Base-by-base conservation (phyloP, 2,329 filamentous ascomycete genomes). In the Byssothecium circinans region DNA sequence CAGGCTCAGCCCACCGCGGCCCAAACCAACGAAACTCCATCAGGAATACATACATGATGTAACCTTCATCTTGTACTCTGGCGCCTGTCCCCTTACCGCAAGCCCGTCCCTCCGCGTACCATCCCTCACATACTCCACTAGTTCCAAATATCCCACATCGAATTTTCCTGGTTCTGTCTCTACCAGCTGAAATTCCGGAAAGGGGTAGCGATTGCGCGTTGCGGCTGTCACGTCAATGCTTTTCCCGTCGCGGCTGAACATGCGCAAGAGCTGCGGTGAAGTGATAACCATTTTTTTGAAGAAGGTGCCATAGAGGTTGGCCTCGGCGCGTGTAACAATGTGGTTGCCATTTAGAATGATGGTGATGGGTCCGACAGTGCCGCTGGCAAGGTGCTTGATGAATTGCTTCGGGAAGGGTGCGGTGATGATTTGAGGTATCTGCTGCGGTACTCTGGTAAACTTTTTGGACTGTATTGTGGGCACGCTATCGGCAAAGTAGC, bases 261-360 rank as follows among this genome's bases (percentile, higher is more conserved):
- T 52, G 2, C 27, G 30, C 5, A 54, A 23, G 6, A 54, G 45
- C 15, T 37, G 14, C 15, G 52, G 43, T 14, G 47, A 43, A 18
- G 37, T 39, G 38, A 54, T 50, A 34, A 54, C 17, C 43, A 54
- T 52, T 32, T 30, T 30, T 38, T 50, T 42, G 33, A 45, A 54
- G 7, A 43, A 32, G 2, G 52, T 48, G n/a, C 45, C 36, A 23
- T 22, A 33, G 4, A 54, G 38, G 2, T 41, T 25, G 11, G 52
- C 52, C 17, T 45, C 46, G 6, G 52, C 52, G 14, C 40, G 41
- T 4, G 30, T 7, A 3, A 50, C 30, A 1, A 30, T 14, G 17
- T 40, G 46, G 14, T 40, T 25, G 4, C 42, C 11, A 2, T 42
- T 29, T 17, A 40, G 29, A 8, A 33, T 32, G 22, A 52, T n/a